Percentiles rank a stretch among this genome's conserved stretches.
phyloP scores from a whole-genome alignment of 2,329 filamentous ascomycete species.

The Triangularia setosa region DNA sequence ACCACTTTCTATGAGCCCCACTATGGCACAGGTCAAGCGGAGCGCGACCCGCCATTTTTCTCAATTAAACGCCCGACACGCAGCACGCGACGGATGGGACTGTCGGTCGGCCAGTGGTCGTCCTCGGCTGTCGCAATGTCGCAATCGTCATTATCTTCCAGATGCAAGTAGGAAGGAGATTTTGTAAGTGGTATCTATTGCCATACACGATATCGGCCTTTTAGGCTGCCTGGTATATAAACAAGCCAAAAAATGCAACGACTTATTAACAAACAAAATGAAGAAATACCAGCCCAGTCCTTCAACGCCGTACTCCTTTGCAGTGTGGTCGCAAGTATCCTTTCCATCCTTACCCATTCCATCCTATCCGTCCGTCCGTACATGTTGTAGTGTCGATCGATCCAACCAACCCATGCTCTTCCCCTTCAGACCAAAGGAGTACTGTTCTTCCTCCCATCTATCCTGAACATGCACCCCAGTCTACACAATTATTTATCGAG shows the following conservation, averaged over 20 bases:
- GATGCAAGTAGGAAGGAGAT: background rate
- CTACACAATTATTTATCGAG: conserved; percentile 14
- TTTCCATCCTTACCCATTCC: background rate
- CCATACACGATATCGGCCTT: background rate
- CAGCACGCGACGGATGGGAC: background rate
- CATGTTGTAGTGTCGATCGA: background rate
- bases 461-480: background rate
- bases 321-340: background rate
- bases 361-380: background rate
- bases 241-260: background rate
- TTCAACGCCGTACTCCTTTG: background rate
- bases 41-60: conserved; percentile 22
- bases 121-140: background rate
- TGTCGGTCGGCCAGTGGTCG: background rate
- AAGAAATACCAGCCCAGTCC: background rate
- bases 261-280: background rate
- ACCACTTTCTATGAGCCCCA: conserved; percentile 18
- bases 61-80: conserved; percentile 1
- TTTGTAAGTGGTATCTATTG: background rate
- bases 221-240: background rate
- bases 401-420: background rate
- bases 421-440: background rate
- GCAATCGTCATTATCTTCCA: background rate
- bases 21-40: background rate
- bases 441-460: conserved; percentile 1